These are phyloP conservation scores for Botrytis galanthina DNA, from an alignment of 2,329 filamentous ascomycete genomes.

Conservation along the genomic window DNA sequence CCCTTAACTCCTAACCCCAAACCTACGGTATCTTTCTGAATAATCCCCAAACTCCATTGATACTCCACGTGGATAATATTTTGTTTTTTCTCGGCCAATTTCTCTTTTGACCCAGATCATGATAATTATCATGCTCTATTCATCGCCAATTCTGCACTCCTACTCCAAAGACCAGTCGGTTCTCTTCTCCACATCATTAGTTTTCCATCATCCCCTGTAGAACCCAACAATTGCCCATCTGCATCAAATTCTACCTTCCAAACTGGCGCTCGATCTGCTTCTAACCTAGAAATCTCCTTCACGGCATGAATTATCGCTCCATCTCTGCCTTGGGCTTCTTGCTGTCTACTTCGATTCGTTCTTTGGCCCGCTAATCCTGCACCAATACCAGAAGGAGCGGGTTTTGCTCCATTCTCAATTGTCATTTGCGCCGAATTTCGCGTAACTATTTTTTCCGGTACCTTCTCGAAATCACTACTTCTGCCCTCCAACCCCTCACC, in stretches of 20 bases:
- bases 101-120: not conserved
- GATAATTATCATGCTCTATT: constrained; percentile 16
- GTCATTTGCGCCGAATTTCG: constrained; percentile 31
- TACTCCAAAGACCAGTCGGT: constrained; percentile 36
- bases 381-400: constrained; percentile 51
- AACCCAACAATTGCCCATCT: constrained; percentile 69
- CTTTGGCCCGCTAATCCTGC: constrained; percentile 48
- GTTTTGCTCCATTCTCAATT: constrained; percentile 34
- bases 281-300: constrained; percentile 64
- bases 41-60: not conserved
- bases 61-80: not conserved
- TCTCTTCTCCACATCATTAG: constrained; percentile 59
- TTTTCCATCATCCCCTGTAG: constrained; percentile 73
- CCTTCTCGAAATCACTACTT: constrained; percentile 36
- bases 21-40: not conserved
- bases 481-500: constrained; percentile 34
- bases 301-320: constrained; percentile 65
- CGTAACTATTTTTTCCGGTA: constrained; percentile 29
- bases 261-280: constrained; percentile 66
- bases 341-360: constrained; percentile 47
- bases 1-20: not conserved
- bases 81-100: not conserved
- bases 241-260: constrained; percentile 73
- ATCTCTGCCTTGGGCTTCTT: constrained; percentile 47
- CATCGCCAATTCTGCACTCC: constrained; percentile 37